phyloP scores from a whole-genome alignment of 1,139 yeast species.

The Suhomyces chickasaworum region DNA sequence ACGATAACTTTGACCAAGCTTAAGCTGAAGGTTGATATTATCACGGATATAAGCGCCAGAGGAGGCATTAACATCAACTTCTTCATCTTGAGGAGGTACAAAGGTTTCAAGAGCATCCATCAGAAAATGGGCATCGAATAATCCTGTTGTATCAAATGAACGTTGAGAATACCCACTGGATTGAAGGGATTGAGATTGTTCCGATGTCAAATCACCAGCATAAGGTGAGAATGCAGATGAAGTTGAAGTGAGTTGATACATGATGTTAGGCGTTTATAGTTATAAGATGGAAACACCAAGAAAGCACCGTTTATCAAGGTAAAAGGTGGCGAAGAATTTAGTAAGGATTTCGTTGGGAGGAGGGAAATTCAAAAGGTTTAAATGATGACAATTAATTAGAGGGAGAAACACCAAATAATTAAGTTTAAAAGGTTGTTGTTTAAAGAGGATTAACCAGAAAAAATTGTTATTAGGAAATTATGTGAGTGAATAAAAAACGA shows the following conservation, averaged over 20 bases:
- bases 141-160: background rate
- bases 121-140: background rate
- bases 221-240: background rate
- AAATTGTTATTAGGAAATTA: background rate
- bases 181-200: no score
- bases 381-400: background rate
- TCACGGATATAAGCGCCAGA: constrained; percentile 10
- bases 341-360: background rate
- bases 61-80: background rate
- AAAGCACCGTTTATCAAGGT: background rate
- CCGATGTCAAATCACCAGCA: background rate
- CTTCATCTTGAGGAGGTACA: background rate
- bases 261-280: background rate
- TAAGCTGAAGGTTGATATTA: constrained; percentile 18
- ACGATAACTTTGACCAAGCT: constrained; percentile 14
- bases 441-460: background rate
- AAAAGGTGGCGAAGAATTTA: background rate
- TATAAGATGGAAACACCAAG: background rate
- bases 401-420: background rate
- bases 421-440: background rate
- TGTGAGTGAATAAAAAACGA: background rate
- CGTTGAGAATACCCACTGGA: background rate
- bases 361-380: background rate
- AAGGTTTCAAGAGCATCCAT: background rate
- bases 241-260: constrained; percentile 5